Base-by-base conservation (phyloP, 148 eudicot species). In the Beta vulgaris region DNA sequence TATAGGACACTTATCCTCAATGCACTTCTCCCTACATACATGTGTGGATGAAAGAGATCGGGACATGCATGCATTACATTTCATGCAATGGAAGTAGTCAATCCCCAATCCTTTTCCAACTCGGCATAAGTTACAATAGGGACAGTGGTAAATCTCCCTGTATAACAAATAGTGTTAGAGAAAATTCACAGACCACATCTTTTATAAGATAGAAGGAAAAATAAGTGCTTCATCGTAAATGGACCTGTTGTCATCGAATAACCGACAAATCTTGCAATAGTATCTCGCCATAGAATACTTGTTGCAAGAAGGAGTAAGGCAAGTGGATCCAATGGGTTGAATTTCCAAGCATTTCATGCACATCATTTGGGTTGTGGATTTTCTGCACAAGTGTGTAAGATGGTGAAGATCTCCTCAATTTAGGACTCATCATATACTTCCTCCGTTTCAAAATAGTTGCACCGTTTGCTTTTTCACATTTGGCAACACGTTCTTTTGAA, bases 131-230 rank as follows among this genome's bases (percentile, higher is more conserved):
- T 96, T 96, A 81, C 99, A 96, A 68, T 83, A 96, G 43, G 99
- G 97, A 81, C 99, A 96, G 79, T 96, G 99, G 78, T 96, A 92
- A 73, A 96, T 91, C 67, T 85, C 85, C 93, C 99, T 96, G 97
- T 81, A 32, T n/a, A 84, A 77, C 53, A 58, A 69, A 60, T 43
- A 58, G 58, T 23, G 77, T 90, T 73, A 81, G 79, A 75, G 21
- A 44, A 73, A 62, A 54, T 43, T 9, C 32, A 31, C 6, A 36
- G n/a, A 21, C 61, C 48, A 43, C 28, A n/a, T n/a, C 34, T 42
- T 43, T 68, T 26, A 42, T 14, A 67, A 40, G 3, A 53, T n/a
- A 28, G 4, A 15, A 70, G 12, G 26, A 35, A 13, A 25, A 39
- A 57, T n/a, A 10, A 32, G 39, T 29, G 68, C 12, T 55, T 48